Conservation (phyloP, 2,329 filamentous ascomycete species). For the Phialocephala subalpina region DNA sequence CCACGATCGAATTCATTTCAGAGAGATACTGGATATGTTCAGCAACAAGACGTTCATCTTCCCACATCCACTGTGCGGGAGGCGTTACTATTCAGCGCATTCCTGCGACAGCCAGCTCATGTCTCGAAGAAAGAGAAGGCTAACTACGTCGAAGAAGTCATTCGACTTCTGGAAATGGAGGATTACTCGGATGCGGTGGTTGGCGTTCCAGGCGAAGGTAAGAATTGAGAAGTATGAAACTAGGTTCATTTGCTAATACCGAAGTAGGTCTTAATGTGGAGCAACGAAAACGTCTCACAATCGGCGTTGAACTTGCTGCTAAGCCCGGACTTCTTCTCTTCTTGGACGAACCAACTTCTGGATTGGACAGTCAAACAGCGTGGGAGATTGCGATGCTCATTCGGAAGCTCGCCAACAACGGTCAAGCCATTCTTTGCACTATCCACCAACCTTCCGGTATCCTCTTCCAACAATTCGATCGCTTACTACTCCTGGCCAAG, state of each 20-base stretch:
- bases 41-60: constrained; percentile 81
- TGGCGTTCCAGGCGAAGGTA: constrained; percentile 83
- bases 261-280: constrained; percentile 69
- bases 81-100: constrained; percentile 83
- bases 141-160: constrained; percentile 88
- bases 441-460: constrained; percentile 98
- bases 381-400: constrained; percentile 91
- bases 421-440: constrained; percentile 92
- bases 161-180: constrained; percentile 89
- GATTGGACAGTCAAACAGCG: constrained; percentile 90
- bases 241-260: not conserved
- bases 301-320: constrained; percentile 91
- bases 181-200: constrained; percentile 90
- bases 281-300: constrained; percentile 81
- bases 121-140: constrained; percentile 80
- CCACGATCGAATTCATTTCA: constrained; percentile 85
- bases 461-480: constrained; percentile 90
- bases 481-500: constrained; percentile 78
- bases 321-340: constrained; percentile 91
- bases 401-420: constrained; percentile 87
- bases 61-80: constrained; percentile 87
- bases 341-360: constrained; percentile 93
- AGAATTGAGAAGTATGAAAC: not conserved
- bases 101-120: constrained; percentile 82
- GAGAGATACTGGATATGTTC: constrained; percentile 84